Evolutionary conservation across 495 filamentous ascomycete genomes (phyloP).

Genomic region (Xylaria telfairii): DNA sequence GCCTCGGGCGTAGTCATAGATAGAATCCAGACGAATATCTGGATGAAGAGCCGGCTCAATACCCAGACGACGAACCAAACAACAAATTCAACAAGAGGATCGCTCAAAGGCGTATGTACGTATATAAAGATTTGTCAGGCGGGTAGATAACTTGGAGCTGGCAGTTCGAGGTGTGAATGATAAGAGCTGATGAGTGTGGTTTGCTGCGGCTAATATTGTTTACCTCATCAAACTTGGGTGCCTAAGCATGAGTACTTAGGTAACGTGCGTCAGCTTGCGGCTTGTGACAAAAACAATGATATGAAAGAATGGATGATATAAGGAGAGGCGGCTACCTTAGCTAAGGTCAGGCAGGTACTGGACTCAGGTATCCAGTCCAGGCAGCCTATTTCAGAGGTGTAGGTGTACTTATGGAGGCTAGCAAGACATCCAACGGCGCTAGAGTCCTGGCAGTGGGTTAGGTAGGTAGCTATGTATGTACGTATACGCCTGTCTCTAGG

Average conservation of each 20-base stretch:
- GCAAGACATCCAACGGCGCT: too few species aligned
- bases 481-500: not conserved
- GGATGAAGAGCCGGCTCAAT: not conserved
- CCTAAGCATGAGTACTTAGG: not conserved
- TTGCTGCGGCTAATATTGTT: not conserved
- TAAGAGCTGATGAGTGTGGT: not conserved
- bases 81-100: not conserved
- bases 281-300: not conserved
- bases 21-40: not conserved
- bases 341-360: too few species aligned
- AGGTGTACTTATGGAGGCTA: not conserved
- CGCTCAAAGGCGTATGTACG: not conserved
- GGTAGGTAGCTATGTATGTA: not conserved
- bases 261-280: slow-evolving; percentile 11
- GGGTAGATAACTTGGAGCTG: not conserved
- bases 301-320: slow-evolving; percentile 2
- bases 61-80: not conserved
- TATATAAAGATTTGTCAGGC: not conserved
- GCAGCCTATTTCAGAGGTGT: not conserved
- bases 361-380: not conserved
- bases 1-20: not conserved
- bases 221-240: not conserved
- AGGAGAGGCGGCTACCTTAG: slow-evolving; percentile 1
- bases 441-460: not conserved
- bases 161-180: not conserved